phyloP scores from a whole-genome alignment of 371 early-diverging fungal species.

The Thermomucor indicae-seudaticae region DNA sequence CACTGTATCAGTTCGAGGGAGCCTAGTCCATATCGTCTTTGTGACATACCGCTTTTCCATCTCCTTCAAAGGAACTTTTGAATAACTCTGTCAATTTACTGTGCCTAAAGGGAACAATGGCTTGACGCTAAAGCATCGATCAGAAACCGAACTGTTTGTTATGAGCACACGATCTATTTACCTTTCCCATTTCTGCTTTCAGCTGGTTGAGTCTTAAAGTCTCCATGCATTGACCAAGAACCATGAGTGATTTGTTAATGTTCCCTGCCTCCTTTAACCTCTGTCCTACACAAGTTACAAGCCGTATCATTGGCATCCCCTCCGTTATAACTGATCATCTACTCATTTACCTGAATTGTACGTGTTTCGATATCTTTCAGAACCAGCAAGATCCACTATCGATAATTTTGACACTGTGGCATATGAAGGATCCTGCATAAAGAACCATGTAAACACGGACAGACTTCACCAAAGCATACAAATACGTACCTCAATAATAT shows the following conservation, averaged over 20 bases:
- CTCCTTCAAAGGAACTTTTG: slow-evolving; percentile 64
- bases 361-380: slow-evolving; percentile 85
- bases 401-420: slow-evolving; percentile 59
- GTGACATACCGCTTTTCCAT: slow-evolving; percentile 52
- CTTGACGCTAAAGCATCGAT: slow-evolving; percentile 34
- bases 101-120: slow-evolving; percentile 66
- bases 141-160: too few relatives aligned
- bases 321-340: background rate
- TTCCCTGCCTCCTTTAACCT: slow-evolving; percentile 89
- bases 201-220: slow-evolving; percentile 56
- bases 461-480: background rate
- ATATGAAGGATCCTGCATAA: slow-evolving; percentile 37
- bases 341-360: slow-evolving; percentile 66
- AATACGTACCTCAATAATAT: slow-evolving; percentile 41
- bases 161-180: slow-evolving; percentile 2
- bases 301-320: too few relatives aligned
- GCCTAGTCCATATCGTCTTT: background rate
- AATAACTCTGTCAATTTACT: slow-evolving; percentile 70
- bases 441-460: background rate
- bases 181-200: slow-evolving; percentile 34
- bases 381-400: slow-evolving; percentile 97
- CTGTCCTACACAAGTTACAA: slow-evolving; percentile 43
- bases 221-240: slow-evolving; percentile 88
- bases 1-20: background rate
- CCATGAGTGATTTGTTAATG: slow-evolving; percentile 93